These are phyloP conservation scores for Globisporangium parvum DNA, from an alignment of 352 stramenopile genomes.

Conservation along the genomic window DNA sequence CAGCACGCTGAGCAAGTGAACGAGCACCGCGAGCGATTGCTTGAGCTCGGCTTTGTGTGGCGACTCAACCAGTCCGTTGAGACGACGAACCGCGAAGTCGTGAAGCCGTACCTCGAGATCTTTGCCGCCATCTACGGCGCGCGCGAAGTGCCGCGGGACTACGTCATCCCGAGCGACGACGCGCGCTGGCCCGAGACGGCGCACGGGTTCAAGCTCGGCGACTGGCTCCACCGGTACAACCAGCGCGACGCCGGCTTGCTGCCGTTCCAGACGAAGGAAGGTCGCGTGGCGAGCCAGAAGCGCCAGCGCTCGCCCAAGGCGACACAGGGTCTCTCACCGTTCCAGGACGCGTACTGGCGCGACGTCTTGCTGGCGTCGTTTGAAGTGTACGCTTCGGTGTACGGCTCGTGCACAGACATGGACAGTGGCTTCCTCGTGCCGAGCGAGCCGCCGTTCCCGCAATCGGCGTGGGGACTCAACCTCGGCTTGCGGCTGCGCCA, in stretches of 20 bases:
- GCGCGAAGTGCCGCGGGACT: conserved; percentile 51
- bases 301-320: conserved; percentile 11
- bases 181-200: conserved; percentile 80
- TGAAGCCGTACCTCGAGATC: conserved; percentile 48
- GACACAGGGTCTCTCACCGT: conserved; percentile 21
- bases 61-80: conserved; percentile 53
- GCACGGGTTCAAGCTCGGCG: conserved; percentile 82
- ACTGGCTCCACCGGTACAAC: conserved; percentile 72
- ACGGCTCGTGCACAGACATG: conserved; percentile 56
- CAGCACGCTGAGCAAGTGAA: conserved; percentile 88
- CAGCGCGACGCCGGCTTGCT: conserved; percentile 30
- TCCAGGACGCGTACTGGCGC: conserved; percentile 68
- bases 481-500: conserved; percentile 62
- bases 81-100: conserved; percentile 44
- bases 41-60: conserved; percentile 91
- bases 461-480: conserved; percentile 62
- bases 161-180: conserved; percentile 71
- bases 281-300: conserved; percentile 11
- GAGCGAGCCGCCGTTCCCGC: conserved; percentile 41
- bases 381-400: conserved; percentile 34
- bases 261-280: conserved; percentile 35
- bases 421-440: conserved; percentile 55
- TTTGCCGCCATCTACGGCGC: conserved; percentile 81
- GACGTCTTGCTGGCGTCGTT: conserved; percentile 67
- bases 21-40: conserved; percentile 64